Evolutionary conservation across 306 rosid species (phyloP).

Genomic region (Hippophae tibetana): DNA sequence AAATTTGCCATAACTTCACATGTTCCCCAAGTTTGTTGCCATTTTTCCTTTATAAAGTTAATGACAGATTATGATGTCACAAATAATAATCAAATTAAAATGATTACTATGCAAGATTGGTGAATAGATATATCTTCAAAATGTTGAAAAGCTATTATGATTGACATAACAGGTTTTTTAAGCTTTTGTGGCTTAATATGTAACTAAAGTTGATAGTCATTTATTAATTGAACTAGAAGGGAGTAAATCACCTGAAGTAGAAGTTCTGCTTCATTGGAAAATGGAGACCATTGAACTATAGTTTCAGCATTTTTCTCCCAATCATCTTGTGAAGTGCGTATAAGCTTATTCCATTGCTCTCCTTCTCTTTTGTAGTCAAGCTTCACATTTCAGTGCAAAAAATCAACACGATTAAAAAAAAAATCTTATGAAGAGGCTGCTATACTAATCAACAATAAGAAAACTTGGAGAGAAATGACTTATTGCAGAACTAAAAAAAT

Average conservation of each 20-base stretch:
- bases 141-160: too few species aligned
- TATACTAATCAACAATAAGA: not conserved
- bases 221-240: not conserved
- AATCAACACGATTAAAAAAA: conserved; percentile 26
- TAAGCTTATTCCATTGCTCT: conserved; percentile 48
- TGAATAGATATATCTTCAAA: too few species aligned
- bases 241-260: conserved; percentile 44
- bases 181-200: too few species aligned
- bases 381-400: conserved; percentile 32
- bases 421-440: not conserved
- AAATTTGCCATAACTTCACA: too few species aligned
- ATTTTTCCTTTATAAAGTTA: too few species aligned
- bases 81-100: too few species aligned
- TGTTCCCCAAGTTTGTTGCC: too few species aligned
- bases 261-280: conserved; percentile 65
- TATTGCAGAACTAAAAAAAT: too few species aligned
- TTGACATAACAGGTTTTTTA: too few species aligned
- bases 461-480: not conserved
- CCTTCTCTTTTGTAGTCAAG: conserved; percentile 69
- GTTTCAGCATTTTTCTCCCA: conserved; percentile 73
- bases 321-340: conserved; percentile 51
- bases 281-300: conserved; percentile 84
- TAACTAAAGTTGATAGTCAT: not conserved
- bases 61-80: too few species aligned
- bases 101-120: too few species aligned